Evolutionary conservation across 768 basidiomycete species (phyloP), one percentile per base, ranked within the genome.

Genomic region (Bullera alba): DNA sequence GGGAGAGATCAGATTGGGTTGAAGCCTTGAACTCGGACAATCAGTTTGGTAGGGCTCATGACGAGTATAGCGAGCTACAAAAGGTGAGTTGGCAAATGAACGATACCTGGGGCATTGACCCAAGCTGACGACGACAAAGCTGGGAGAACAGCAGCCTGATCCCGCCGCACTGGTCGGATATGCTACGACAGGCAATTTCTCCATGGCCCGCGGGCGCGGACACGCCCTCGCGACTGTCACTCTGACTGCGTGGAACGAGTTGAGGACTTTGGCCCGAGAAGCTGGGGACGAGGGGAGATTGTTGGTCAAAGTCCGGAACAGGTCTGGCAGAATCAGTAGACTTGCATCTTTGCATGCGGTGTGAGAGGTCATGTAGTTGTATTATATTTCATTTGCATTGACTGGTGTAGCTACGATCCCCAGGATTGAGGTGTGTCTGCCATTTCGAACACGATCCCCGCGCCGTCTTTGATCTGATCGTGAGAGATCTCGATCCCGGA

Each of bases 161-260:
- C 64, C 76, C 41, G 67, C 74, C 2, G 65, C 73, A 2, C 77
- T 86, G 22, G 80, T 93, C 46, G 92, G 93, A 0, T 87, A 86
- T 61, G 77, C 90, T 17, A 88, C 89, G 0, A 83, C 86, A 2
- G 92, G 91, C 0, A 83, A 82, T 53, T 85, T 80, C 66, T 92
- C 91, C 1, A 77, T 96, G 6, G 78, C 81, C 0, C 79, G 82
- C 25, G 92, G 92, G 0, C 74, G 79, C 51, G 90, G 87, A 0
- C 81, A 81, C 60, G 91, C 81, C 2, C 77, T 95, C 12, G 93
- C 83, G 16, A 81, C 83, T 0, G 72, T 96, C 16, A 75, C 86
- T 2, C 65, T 91, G 17, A 42, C 35, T 7, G 35, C 28, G n/a
- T 54, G 56, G 22, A 19, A 61, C 41, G n/a, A 43, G 22, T 2